Evolutionary conservation across 2,329 filamentous ascomycete genomes (phyloP).

Genomic region (Diaporthe capsici): DNA sequence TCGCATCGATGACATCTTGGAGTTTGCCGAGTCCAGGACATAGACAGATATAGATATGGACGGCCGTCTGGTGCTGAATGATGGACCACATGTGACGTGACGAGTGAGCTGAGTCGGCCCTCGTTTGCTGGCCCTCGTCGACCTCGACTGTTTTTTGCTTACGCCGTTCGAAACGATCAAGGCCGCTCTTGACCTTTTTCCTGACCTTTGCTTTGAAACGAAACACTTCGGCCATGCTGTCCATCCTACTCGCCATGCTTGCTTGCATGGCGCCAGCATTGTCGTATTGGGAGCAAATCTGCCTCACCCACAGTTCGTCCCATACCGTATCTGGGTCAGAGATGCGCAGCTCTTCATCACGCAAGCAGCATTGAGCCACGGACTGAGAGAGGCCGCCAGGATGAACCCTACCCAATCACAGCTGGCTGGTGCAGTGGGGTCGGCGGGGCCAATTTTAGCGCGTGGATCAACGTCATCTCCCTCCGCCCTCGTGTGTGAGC

Average conservation of each 20-base stretch:
- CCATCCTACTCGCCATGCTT: neutral
- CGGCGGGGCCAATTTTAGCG: slow-evolving; percentile 30
- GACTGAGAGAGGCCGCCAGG: slow-evolving; percentile 12
- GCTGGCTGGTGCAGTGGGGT: neutral
- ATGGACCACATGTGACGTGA: neutral
- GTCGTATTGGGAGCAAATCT: neutral
- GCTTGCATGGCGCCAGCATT: neutral
- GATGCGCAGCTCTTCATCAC: neutral
- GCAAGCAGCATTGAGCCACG: neutral
- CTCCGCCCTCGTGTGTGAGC: neutral
- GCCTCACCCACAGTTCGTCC: neutral
- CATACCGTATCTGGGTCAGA: neutral
- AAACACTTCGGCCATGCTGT: neutral
- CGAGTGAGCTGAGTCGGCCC: neutral
- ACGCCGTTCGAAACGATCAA: slow-evolving; percentile 18
- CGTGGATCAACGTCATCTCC: slow-evolving; percentile 39
- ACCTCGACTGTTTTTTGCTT: neutral
- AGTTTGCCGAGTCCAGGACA: slow-evolving; percentile 57
- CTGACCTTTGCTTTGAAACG: slow-evolving; percentile 9
- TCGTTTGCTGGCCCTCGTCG: neutral
- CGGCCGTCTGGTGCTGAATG: neutral
- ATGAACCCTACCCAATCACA: slow-evolving; percentile 23
- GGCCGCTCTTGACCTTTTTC: neutral
- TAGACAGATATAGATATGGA: slow-evolving; percentile 19
- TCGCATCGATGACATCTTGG: slow-evolving; percentile 60